phyloP scores from a whole-genome alignment of 108 stramenopile species.

The Cyclotella baltica region DNA sequence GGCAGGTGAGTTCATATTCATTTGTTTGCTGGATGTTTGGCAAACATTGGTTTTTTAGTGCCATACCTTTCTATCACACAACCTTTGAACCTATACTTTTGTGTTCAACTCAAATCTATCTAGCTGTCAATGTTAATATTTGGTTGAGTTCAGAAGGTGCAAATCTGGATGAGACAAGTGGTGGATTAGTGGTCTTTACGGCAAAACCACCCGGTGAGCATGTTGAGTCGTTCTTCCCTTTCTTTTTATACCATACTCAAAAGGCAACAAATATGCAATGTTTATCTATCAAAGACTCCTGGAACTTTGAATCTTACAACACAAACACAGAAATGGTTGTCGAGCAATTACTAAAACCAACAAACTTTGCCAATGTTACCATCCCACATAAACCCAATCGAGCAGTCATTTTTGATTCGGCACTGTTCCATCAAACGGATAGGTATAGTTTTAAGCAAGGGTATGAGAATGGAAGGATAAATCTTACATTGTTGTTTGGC shows the following conservation, averaged over 20 bases:
- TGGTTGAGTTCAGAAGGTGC: constrained; percentile 84
- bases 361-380: constrained; percentile 76
- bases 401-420: constrained; percentile 83
- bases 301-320: constrained; percentile 73
- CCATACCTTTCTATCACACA: no score
- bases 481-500: constrained; percentile 83
- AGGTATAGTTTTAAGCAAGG: constrained; percentile 65
- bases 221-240: not conserved
- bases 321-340: constrained; percentile 59
- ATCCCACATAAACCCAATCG: constrained; percentile 79
- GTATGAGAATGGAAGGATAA: constrained; percentile 82
- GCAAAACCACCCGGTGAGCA: constrained; percentile 66
- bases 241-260: not conserved
- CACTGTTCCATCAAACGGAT: constrained; percentile 85
- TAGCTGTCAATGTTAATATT: constrained; percentile 80
- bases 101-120: not conserved
- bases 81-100: not conserved
- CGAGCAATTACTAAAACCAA: constrained; percentile 59
- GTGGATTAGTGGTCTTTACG: constrained; percentile 79
- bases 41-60: no score
- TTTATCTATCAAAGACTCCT: constrained; percentile 22
- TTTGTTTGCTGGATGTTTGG: not conserved
- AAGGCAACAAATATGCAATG: not conserved
- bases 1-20: constrained; percentile 40
- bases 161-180: constrained; percentile 69